A percentile compares a stretch with the other conserved stretches of the same genome.
Evolutionary conservation across 2,329 filamentous ascomycete species (phyloP).

Genomic region (Thielaviopsis ethacetica): DNA sequence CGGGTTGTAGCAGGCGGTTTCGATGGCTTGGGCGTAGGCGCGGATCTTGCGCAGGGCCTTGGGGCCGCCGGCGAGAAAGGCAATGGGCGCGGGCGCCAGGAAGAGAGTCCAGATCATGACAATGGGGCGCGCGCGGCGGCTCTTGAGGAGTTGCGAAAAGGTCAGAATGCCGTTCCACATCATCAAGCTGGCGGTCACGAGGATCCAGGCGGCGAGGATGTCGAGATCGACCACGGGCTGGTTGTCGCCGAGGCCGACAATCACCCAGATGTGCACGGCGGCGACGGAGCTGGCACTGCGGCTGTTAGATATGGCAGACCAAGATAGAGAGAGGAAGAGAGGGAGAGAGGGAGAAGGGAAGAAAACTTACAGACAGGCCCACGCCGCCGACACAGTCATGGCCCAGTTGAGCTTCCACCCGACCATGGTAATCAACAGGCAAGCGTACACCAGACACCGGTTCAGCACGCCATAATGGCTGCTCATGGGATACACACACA

Average conservation of each 20-base stretch:
- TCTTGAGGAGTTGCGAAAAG: slow-evolving; percentile 8
- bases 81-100: slow-evolving; percentile 10
- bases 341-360: neutral
- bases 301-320: neutral
- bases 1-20: slow-evolving; percentile 8
- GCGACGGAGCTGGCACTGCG: neutral
- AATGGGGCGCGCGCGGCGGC: slow-evolving; percentile 11
- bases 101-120: slow-evolving; percentile 9
- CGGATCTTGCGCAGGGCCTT: slow-evolving; percentile 10
- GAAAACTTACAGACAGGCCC: slow-evolving; percentile 8
- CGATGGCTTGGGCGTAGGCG: slow-evolving; percentile 8
- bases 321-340: neutral
- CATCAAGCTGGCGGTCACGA: slow-evolving; percentile 8
- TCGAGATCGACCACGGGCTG: slow-evolving; percentile 8
- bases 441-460: slow-evolving; percentile 8
- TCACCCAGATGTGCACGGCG: slow-evolving; percentile 10
- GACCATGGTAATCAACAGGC: slow-evolving; percentile 7
- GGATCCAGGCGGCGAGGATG: slow-evolving; percentile 8
- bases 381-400: slow-evolving; percentile 4
- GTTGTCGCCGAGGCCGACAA: slow-evolving; percentile 7
- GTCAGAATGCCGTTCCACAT: slow-evolving; percentile 11
- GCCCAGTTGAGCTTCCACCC: slow-evolving; percentile 10
- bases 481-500: slow-evolving; percentile 11
- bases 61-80: slow-evolving; percentile 8
- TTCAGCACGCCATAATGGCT: slow-evolving; percentile 8